Evolutionary conservation across 306 rosid species (phyloP).

Genomic region (Coriaria nepalensis): DNA sequence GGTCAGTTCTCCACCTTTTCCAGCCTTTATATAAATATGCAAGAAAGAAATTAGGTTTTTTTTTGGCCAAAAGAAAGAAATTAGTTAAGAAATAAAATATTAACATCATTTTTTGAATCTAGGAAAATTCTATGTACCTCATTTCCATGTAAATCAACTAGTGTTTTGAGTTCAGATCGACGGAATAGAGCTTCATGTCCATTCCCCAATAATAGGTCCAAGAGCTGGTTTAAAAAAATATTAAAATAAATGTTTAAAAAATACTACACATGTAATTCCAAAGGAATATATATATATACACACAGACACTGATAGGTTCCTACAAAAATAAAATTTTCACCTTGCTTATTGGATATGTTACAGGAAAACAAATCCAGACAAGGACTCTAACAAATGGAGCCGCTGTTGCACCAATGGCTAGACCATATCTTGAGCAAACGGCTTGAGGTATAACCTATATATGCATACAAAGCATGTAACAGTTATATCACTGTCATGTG

Average conservation of each 20-base stretch:
- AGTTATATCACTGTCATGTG: too few relatives aligned
- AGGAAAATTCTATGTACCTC: constrained; percentile 30
- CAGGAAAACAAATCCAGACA: constrained; percentile 55
- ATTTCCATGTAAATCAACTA: constrained; percentile 55
- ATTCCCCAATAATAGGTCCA: constrained; percentile 52
- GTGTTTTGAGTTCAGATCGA: constrained; percentile 68
- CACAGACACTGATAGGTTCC: neutral
- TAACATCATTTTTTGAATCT: neutral
- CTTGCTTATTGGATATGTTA: constrained; percentile 76
- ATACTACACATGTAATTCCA: neutral
- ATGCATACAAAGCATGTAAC: too few relatives aligned
- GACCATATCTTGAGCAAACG: constrained; percentile 59
- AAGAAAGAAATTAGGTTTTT: neutral
- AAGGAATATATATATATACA: neutral
- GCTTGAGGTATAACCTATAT: constrained; percentile 67
- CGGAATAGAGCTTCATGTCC: constrained; percentile 53
- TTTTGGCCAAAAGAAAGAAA: too few relatives aligned
- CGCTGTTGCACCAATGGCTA: constrained; percentile 57
- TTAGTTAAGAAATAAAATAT: neutral
- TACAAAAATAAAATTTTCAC: constrained; percentile 15
- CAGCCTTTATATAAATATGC: constrained; percentile 33
- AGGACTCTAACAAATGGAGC: constrained; percentile 64
- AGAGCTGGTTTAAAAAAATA: constrained; percentile 27
- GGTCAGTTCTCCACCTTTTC: constrained; percentile 77
- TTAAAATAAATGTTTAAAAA: neutral